Percentiles rank a stretch among this genome's conserved stretches.
phyloP scores from a whole-genome alignment of 106 monocot species.

The Apostasia ramifera region DNA sequence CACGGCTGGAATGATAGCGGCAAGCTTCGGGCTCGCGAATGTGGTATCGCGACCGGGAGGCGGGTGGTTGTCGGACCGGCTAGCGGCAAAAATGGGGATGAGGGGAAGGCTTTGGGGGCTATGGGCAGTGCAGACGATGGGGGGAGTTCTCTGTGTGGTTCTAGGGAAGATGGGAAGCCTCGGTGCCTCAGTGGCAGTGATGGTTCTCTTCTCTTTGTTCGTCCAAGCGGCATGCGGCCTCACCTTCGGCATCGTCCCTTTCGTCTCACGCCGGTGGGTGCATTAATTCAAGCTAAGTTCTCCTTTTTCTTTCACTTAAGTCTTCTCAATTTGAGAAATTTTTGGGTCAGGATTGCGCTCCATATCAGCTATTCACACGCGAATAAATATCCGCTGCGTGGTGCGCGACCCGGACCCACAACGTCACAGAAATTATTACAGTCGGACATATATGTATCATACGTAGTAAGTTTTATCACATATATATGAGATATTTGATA shows the following conservation, averaged over 20 bases:
- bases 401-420: no score
- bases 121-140: slow-evolving; percentile 64
- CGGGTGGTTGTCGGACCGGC: slow-evolving; percentile 53
- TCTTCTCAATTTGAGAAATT: neutral
- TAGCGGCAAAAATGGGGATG: slow-evolving; percentile 59
- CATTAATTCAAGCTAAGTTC: neutral
- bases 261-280: slow-evolving; percentile 63
- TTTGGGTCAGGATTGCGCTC: neutral
- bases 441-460: no score
- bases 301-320: neutral
- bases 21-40: slow-evolving; percentile 84
- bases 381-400: no score
- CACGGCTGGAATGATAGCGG: slow-evolving; percentile 68
- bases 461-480: no score
- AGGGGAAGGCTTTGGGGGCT: slow-evolving; percentile 83
- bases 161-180: slow-evolving; percentile 40
- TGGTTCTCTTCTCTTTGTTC: slow-evolving; percentile 82
- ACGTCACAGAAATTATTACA: no score
- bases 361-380: no score
- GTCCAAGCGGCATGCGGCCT: slow-evolving; percentile 81
- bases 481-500: no score
- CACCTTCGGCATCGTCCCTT: slow-evolving; percentile 82
- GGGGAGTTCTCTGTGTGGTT: slow-evolving; percentile 62
- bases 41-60: slow-evolving; percentile 68
- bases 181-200: slow-evolving; percentile 37